Conservation (phyloP, 1,139 yeast species). For the Pichia kudriavzevii region DNA sequence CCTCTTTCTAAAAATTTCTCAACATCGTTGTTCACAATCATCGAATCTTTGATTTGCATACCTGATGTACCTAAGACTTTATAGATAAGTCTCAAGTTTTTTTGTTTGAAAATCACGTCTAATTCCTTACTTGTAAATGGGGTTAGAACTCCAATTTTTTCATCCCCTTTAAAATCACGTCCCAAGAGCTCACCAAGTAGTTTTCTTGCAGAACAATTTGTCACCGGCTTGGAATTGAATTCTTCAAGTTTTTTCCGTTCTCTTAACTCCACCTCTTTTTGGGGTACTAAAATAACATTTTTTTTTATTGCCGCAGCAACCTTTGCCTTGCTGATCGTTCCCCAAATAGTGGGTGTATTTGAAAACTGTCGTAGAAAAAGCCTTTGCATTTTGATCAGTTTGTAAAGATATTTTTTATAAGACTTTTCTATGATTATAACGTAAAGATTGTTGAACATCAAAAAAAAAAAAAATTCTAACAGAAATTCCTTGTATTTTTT, state of each 20-base stretch:
- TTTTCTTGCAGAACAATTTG: slow-evolving; percentile 22
- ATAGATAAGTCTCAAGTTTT: slow-evolving; percentile 40
- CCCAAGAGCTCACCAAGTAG: slow-evolving; percentile 18
- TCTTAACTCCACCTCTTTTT: slow-evolving; percentile 14
- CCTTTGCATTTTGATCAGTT: background rate
- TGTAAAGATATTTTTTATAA: no score
- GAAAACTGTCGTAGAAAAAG: slow-evolving; percentile 4
- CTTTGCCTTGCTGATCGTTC: slow-evolving; percentile 7
- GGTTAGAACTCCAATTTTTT: slow-evolving; percentile 23
- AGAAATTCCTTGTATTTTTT: no score
- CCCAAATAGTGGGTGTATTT: background rate
- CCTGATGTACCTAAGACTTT: slow-evolving; percentile 52
- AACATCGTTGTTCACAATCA: slow-evolving; percentile 46
- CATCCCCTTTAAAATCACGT: slow-evolving; percentile 15
- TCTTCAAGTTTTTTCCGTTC: slow-evolving; percentile 11
- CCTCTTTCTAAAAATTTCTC: slow-evolving; percentile 42
- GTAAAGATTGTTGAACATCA: no score
- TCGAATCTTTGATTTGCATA: slow-evolving; percentile 49
- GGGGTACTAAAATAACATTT: slow-evolving; percentile 20
- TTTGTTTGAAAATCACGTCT: slow-evolving; percentile 25
- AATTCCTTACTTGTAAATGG: slow-evolving; percentile 24
- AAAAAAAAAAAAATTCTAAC: no score
- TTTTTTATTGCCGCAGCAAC: slow-evolving; percentile 17
- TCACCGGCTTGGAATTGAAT: slow-evolving; percentile 21
- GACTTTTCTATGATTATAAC: no score